Evolutionary conservation across 495 filamentous ascomycete genomes (phyloP).

Genomic region (Lasiosphaeriaceae sp.): DNA sequence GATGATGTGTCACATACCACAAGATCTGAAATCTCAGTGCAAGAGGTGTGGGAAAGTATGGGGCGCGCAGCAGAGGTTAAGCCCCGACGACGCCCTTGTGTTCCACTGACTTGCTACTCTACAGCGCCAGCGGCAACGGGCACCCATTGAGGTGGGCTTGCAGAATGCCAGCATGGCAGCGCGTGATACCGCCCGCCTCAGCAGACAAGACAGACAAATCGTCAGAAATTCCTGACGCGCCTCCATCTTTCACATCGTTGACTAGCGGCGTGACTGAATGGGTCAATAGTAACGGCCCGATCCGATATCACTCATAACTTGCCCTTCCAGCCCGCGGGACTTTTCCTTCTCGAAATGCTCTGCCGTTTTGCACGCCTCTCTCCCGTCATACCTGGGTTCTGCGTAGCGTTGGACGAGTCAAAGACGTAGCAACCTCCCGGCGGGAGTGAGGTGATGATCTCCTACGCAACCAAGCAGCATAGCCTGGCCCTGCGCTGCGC

Average conservation of each 20-base stretch:
- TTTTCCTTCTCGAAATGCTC: not conserved
- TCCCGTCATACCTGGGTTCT: not conserved
- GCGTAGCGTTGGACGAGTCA: not conserved
- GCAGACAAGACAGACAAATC: not conserved
- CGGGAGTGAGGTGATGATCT: too few species aligned
- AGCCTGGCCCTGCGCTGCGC: too few species aligned
- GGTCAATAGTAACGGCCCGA: constrained; percentile 19
- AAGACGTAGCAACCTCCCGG: not conserved
- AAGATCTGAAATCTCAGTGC: constrained; percentile 31
- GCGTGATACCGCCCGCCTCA: constrained; percentile 14
- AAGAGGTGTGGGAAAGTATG: constrained; percentile 27
- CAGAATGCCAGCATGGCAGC: constrained; percentile 19
- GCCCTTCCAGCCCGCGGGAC: not conserved
- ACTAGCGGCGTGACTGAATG: constrained; percentile 3
- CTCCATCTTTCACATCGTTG: not conserved
- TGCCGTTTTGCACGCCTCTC: not conserved
- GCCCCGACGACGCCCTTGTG: constrained; percentile 23
- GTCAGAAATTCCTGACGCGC: constrained; percentile 1
- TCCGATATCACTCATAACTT: constrained; percentile 17
- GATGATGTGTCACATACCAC: constrained; percentile 39
- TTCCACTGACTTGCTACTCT: constrained; percentile 11
- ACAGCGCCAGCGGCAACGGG: constrained; percentile 9
- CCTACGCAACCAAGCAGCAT: too few species aligned
- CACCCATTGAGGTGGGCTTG: constrained; percentile 17
- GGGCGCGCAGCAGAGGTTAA: constrained; percentile 21